Conservation (phyloP, 305 asterid genomes). For the Fraxinus albicans region DNA sequence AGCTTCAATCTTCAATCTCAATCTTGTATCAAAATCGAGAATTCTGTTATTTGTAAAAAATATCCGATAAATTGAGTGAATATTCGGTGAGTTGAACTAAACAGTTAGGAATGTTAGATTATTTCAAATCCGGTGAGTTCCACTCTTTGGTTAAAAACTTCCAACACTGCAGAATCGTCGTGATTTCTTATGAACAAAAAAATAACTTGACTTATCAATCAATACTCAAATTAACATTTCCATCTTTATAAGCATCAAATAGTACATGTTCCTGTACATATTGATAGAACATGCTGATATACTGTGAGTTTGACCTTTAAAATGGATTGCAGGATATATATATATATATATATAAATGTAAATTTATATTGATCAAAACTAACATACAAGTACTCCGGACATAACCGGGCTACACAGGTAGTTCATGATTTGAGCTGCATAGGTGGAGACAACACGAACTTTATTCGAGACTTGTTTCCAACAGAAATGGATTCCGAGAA, state of each 20-base stretch:
- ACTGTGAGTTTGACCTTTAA: background rate
- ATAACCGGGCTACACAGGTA: slow-evolving; percentile 22
- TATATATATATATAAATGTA: no score
- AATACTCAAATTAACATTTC: background rate
- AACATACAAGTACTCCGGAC: background rate
- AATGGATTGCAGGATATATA: background rate
- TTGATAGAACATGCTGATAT: background rate
- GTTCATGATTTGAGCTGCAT: slow-evolving; percentile 35
- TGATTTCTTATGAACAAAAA: background rate
- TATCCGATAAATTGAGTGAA: no score
- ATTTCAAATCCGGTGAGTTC: no score
- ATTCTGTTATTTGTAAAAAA: no score
- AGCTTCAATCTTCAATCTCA: no score
- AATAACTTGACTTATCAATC: background rate
- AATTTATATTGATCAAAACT: background rate
- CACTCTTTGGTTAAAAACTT: no score
- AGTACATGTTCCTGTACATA: background rate
- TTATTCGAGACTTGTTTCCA: slow-evolving; percentile 21
- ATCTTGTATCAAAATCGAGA: no score
- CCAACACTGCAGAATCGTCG: background rate
- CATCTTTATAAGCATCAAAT: background rate
- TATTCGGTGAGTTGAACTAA: no score
- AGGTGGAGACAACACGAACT: slow-evolving; percentile 27
- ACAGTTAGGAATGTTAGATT: no score
- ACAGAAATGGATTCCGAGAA: background rate